Evolutionary conservation across 2,329 filamentous ascomycete species (phyloP), one percentile per base, ranked within the genome.

Genomic region (Hypomyces perniciosus): DNA sequence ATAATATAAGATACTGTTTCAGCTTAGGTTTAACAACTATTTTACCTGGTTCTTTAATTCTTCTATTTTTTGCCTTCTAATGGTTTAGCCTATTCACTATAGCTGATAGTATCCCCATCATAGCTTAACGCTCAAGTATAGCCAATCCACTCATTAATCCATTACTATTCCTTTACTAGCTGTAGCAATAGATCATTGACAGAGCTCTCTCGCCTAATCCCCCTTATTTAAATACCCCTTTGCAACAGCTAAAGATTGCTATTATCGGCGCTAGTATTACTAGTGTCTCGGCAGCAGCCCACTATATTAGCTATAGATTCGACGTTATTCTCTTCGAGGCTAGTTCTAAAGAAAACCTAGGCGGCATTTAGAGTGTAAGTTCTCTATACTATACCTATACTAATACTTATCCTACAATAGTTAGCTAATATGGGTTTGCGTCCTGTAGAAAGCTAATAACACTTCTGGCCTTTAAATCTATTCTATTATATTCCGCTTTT

Each of bases 401-500:
- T 9, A 30, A 37, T 44, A 2, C 5, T 28, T 27, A 2, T 39
- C 5, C 6, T n/a, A n/a, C n/a, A n/a, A n/a, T n/a, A n/a, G n/a
- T n/a, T n/a, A n/a, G n/a, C n/a, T n/a, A n/a, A n/a, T n/a, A n/a
- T n/a, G n/a, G n/a, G n/a, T n/a, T n/a, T n/a, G n/a, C n/a, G n/a
- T 8, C 6, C 3, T 29, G 0, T 52, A 88, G 83, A 78, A 79
- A 66, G 87, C 93, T 37, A 92, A 93, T 70, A 87, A 86, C 46
- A 91, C 87, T 0, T 91, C 87, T 0, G 82, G 86, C 12, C 77
- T 95, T 1, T 88, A 93, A 62, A 91, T 95, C 26, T 88, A 95
- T 65, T 88, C 84, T 13, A 67, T 91, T 51, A 93, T 93, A 88
- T 95, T 92, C 66, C 81, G 89, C 26, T 95, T 95, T 65, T 86